Evolutionary conservation across 768 basidiomycete genomes (phyloP).

Genomic region (Rhizopogon sp.): DNA sequence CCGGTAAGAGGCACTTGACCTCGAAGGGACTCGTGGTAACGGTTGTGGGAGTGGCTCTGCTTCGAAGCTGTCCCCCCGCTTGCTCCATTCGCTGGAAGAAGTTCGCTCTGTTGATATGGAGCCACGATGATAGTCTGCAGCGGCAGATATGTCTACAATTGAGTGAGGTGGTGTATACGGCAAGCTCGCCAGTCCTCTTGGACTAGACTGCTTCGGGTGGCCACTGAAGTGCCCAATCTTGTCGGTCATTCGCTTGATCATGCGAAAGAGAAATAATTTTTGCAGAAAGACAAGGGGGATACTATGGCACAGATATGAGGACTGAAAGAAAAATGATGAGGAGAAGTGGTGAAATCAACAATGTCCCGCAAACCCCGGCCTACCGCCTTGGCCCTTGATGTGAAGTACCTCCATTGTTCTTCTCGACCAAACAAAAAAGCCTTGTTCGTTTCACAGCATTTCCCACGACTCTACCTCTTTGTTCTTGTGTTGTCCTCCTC

Average conservation of each 20-base stretch:
- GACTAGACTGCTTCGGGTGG: constrained; percentile 4
- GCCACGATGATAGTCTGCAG: constrained; percentile 50
- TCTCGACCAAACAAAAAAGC: neutral
- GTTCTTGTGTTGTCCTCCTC: neutral
- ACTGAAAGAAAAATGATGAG: neutral
- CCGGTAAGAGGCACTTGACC: constrained; percentile 64
- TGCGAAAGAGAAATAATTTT: constrained; percentile 7
- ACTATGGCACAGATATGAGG: neutral
- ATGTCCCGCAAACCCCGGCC: neutral
- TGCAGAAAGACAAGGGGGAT: neutral
- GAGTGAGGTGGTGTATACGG: neutral
- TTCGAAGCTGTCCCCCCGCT: constrained; percentile 33
- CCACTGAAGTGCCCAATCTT: constrained; percentile 33
- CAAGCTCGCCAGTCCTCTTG: neutral
- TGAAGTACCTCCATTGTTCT: too few relatives aligned
- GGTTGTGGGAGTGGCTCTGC: constrained; percentile 26
- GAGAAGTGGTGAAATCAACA: neutral
- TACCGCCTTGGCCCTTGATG: too few relatives aligned
- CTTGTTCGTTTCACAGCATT: too few relatives aligned
- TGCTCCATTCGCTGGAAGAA: constrained; percentile 48
- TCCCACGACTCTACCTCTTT: neutral
- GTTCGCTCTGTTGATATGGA: constrained; percentile 70
- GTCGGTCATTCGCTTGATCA: constrained; percentile 50
- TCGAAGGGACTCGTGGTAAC: constrained; percentile 31
- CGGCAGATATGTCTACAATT: constrained; percentile 15